A percentile compares a stretch with the other conserved stretches of the same genome.
phyloP scores from a whole-genome alignment of 2,329 filamentous ascomycete species.

The Canariomyces notabilis region DNA sequence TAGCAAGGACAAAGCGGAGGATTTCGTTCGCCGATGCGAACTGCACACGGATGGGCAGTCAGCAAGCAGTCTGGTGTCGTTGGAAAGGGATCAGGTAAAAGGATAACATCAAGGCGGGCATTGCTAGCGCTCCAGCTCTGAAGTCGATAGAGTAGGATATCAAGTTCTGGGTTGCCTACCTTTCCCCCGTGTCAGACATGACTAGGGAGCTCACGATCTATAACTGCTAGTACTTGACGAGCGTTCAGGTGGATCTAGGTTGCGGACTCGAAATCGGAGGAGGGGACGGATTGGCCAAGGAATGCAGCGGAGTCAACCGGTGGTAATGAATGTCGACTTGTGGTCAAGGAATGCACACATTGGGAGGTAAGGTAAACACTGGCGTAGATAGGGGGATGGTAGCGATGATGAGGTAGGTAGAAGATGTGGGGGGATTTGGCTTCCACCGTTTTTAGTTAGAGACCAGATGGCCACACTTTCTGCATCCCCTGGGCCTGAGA shows the following conservation, averaged over 20 bases:
- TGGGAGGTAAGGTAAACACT: neutral
- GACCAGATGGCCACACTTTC: constrained; percentile 5
- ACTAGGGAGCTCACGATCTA: neutral
- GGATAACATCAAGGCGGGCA: too few species aligned
- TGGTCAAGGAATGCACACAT: constrained; percentile 2
- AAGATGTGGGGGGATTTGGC: too few species aligned
- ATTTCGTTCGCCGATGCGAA: constrained; percentile 51
- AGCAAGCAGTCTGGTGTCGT: neutral
- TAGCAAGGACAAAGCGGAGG: constrained; percentile 49
- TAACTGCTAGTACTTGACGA: too few species aligned
- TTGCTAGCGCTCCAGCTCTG: too few species aligned
- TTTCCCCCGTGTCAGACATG: constrained; percentile 26
- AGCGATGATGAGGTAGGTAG: constrained; percentile 6
- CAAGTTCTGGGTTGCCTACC: constrained; percentile 13
- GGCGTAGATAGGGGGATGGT: too few species aligned
- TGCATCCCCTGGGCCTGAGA: constrained; percentile 1
- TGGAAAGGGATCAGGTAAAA: neutral
- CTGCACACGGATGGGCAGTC: constrained; percentile 7
- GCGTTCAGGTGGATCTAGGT: neutral
- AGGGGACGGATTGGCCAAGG: neutral
- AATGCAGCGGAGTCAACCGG: too few species aligned
- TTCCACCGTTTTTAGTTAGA: too few species aligned
- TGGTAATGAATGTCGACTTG: too few species aligned
- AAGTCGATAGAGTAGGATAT: too few species aligned
- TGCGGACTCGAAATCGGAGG: constrained; percentile 1